Conservation (phyloP, 1,284 basidiomycete genomes). For the Wallemia ichthyophaga region DNA sequence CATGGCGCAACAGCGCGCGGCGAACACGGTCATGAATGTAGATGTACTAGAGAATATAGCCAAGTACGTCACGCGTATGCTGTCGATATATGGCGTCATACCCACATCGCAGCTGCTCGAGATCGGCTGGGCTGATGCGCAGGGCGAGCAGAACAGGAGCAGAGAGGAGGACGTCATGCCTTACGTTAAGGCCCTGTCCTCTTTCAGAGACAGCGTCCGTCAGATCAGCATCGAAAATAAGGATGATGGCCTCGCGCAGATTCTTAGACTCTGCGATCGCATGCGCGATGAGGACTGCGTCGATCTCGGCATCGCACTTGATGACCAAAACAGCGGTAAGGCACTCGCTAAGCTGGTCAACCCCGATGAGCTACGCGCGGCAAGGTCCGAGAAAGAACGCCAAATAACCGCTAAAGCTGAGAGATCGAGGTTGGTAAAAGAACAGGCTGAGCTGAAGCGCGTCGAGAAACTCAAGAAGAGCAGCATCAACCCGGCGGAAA, state of each 20-base stretch:
- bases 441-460: slow-evolving; percentile 38
- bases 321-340: slow-evolving; percentile 88
- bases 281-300: slow-evolving; percentile 71
- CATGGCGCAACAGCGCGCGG: slow-evolving; percentile 20
- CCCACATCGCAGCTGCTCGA: slow-evolving; percentile 31
- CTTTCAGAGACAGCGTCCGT: slow-evolving; percentile 72
- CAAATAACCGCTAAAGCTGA: slow-evolving; percentile 41
- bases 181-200: slow-evolving; percentile 54
- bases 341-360: slow-evolving; percentile 80
- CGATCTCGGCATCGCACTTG: slow-evolving; percentile 73
- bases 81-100: slow-evolving; percentile 70
- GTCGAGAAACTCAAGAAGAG: slow-evolving; percentile 63
- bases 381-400: slow-evolving; percentile 66
- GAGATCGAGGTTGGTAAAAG: slow-evolving; percentile 43
- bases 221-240: slow-evolving; percentile 36
- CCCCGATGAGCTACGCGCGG: slow-evolving; percentile 47
- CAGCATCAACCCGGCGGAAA: slow-evolving; percentile 34
- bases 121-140: slow-evolving; percentile 20
- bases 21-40: slow-evolving; percentile 26
- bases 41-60: slow-evolving; percentile 40
- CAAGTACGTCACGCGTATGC: slow-evolving; percentile 61
- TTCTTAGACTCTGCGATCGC: slow-evolving; percentile 55
- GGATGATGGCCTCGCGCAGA: slow-evolving; percentile 26
- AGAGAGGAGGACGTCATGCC: slow-evolving; percentile 57
- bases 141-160: slow-evolving; percentile 21